Conservation (phyloP, 768 basidiomycete species). For the Strobilomyces dryophilus region DNA sequence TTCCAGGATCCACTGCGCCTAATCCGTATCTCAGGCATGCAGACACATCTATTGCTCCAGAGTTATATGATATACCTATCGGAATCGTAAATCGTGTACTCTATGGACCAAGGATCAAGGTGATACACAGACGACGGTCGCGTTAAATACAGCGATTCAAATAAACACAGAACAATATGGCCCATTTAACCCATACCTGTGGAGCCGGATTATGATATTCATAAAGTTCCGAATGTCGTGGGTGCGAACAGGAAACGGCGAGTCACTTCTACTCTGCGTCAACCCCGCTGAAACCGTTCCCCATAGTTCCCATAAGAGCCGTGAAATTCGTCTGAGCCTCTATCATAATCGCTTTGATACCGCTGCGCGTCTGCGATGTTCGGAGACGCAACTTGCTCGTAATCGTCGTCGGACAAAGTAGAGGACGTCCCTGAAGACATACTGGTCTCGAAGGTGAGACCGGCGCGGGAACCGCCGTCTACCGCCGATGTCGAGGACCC, state of each 20-base stretch:
- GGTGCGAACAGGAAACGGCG: background rate
- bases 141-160: slow-evolving; percentile 17
- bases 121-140: slow-evolving; percentile 8
- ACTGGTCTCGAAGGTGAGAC: slow-evolving; percentile 33
- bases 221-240: slow-evolving; percentile 14
- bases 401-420: slow-evolving; percentile 29
- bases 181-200: background rate
- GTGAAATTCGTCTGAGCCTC: slow-evolving; percentile 10
- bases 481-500: slow-evolving; percentile 4
- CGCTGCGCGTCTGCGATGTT: slow-evolving; percentile 26
- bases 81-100: slow-evolving; percentile 75
- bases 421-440: slow-evolving; percentile 36
- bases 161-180: slow-evolving; percentile 8
- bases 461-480: slow-evolving; percentile 22
- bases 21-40: slow-evolving; percentile 50
- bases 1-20: slow-evolving; percentile 35
- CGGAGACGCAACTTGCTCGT: slow-evolving; percentile 34
- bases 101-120: slow-evolving; percentile 37
- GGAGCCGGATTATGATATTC: slow-evolving; percentile 12
- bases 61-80: slow-evolving; percentile 79
- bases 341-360: slow-evolving; percentile 25
- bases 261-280: background rate
- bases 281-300: background rate
- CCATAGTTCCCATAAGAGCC: slow-evolving; percentile 13
- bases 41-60: slow-evolving; percentile 47